These are phyloP conservation scores for Eudorina sp. DNA, from an alignment of 139 green algal genomes.

Conservation along the genomic window DNA sequence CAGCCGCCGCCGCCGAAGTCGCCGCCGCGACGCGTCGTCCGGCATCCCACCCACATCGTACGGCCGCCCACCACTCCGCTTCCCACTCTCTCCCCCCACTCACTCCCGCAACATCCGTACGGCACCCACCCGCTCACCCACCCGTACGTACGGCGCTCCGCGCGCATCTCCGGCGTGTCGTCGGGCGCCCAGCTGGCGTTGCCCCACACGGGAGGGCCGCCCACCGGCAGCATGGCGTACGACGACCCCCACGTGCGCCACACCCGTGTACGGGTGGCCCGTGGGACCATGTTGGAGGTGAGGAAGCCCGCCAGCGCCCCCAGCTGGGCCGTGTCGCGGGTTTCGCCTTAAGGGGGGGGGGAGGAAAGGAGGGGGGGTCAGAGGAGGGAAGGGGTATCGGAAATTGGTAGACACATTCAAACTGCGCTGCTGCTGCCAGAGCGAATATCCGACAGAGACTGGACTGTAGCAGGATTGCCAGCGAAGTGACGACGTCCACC, in stretches of 20 bases:
- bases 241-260: conserved; percentile 82
- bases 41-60: too few relatives aligned
- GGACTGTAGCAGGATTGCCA: too few relatives aligned
- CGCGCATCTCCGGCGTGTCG: conserved; percentile 59
- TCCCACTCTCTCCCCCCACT: background rate
- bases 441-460: too few relatives aligned
- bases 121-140: conserved; percentile 18
- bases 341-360: conserved; percentile 66
- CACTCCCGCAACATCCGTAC: background rate
- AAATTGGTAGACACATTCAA: too few relatives aligned
- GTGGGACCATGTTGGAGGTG: conserved; percentile 53
- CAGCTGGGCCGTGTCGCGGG: conserved; percentile 76
- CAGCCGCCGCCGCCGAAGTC: too few relatives aligned
- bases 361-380: background rate
- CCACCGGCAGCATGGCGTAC: conserved; percentile 85
- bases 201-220: conserved; percentile 83
- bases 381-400: background rate
- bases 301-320: conserved; percentile 60
- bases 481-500: too few relatives aligned
- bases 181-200: conserved; percentile 77
- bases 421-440: too few relatives aligned
- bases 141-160: conserved; percentile 55
- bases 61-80: too few relatives aligned
- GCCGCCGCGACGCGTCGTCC: too few relatives aligned
- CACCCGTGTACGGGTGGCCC: conserved; percentile 47